Percentiles rank a stretch among this genome's conserved stretches.
phyloP scores from a whole-genome alignment of 192 early-diverging fungal genomes.

The Allomyces arbusculus region DNA sequence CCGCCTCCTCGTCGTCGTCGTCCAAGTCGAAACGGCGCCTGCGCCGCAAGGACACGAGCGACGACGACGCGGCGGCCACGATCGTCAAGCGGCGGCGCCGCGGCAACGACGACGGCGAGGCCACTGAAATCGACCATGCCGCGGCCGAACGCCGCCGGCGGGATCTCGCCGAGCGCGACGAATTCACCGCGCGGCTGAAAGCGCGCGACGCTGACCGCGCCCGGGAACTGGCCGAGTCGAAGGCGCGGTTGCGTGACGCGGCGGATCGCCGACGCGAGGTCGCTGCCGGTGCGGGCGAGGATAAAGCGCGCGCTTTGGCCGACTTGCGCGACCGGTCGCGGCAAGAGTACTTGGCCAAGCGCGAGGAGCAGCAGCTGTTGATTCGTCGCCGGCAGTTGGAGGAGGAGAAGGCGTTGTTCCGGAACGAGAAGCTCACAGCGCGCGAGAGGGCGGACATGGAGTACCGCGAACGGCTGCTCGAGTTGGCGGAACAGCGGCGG shows the following conservation, averaged over 20 bases:
- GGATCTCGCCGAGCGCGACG: constrained; percentile 76
- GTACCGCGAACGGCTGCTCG: constrained; percentile 64
- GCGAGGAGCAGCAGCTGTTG: constrained; percentile 61
- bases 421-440: constrained; percentile 46
- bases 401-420: constrained; percentile 75
- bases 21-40: too few species aligned
- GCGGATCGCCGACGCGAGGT: constrained; percentile 44
- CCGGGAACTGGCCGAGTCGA: constrained; percentile 28
- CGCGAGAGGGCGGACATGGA: constrained; percentile 57
- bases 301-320: constrained; percentile 41
- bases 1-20: too few species aligned
- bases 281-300: constrained; percentile 52
- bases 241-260: constrained; percentile 26
- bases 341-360: constrained; percentile 72
- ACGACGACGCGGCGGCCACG: constrained; percentile 4
- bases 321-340: constrained; percentile 71
- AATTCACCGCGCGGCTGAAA: constrained; percentile 60
- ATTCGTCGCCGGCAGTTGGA: constrained; percentile 53
- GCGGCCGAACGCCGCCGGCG: constrained; percentile 28
- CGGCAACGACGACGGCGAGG: constrained; percentile 38
- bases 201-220: constrained; percentile 62
- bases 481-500: constrained; percentile 63
- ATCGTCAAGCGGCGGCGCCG: constrained; percentile 18
- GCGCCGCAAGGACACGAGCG: too few species aligned
- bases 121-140: constrained; percentile 21